Conservation (phyloP, 768 basidiomycete genomes). For the Hypsizygus marmoreus region DNA sequence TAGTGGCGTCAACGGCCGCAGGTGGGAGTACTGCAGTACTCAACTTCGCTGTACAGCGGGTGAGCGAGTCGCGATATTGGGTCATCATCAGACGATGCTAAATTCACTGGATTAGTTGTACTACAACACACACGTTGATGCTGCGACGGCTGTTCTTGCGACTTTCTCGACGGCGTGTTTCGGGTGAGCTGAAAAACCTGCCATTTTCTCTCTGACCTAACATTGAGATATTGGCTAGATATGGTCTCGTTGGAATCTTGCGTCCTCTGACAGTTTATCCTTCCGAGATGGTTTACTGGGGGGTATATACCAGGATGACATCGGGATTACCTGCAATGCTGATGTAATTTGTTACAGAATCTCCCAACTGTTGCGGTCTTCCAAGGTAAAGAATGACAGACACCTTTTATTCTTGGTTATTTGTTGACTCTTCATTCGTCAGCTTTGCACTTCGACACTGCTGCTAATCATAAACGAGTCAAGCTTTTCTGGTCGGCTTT, state of each 20-base stretch:
- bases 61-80: slow-evolving; percentile 19
- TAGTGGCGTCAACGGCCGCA: slow-evolving; percentile 60
- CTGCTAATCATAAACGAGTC: slow-evolving; percentile 46
- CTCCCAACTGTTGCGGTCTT: slow-evolving; percentile 61
- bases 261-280: slow-evolving; percentile 62
- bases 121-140: slow-evolving; percentile 57
- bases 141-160: slow-evolving; percentile 57
- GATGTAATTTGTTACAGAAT: slow-evolving; percentile 32
- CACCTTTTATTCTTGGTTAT: neutral
- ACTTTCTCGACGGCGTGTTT: slow-evolving; percentile 68
- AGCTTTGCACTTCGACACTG: slow-evolving; percentile 53
- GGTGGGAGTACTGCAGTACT: slow-evolving; percentile 53
- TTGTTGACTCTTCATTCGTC: neutral
- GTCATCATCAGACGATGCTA: neutral
- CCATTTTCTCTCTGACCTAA: neutral
- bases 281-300: slow-evolving; percentile 66
- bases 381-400: no score
- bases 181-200: slow-evolving; percentile 38
- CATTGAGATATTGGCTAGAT: slow-evolving; percentile 32
- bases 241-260: slow-evolving; percentile 60
- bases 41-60: slow-evolving; percentile 64
- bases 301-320: slow-evolving; percentile 31
- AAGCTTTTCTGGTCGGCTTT: slow-evolving; percentile 56
- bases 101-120: slow-evolving; percentile 44
- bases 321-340: neutral